Percentiles rank a stretch among this genome's conserved stretches.
phyloP scores from a whole-genome alignment of 2,329 filamentous ascomycete genomes.

The Trichoderma sp. region DNA sequence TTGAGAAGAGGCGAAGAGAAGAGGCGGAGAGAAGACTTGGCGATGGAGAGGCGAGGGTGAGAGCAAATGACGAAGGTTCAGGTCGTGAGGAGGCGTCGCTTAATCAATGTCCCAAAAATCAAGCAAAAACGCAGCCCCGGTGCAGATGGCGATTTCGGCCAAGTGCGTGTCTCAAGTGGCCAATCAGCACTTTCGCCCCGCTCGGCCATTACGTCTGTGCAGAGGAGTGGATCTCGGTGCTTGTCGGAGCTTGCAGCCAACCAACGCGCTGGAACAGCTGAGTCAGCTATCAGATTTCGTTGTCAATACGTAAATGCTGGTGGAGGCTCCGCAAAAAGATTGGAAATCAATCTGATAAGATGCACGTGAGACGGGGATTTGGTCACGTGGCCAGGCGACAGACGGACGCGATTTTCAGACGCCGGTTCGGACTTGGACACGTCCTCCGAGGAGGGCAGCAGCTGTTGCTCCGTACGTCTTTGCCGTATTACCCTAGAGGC shows the following conservation, averaged over 20 bases:
- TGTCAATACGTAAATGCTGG: constrained; percentile 2
- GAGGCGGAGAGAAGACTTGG: no score
- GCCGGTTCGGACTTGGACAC: constrained; percentile 9
- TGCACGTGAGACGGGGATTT: constrained; percentile 13
- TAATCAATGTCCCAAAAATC: background rate
- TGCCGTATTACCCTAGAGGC: background rate
- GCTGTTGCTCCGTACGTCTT: background rate
- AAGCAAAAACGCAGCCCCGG: background rate
- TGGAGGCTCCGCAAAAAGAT: constrained; percentile 3
- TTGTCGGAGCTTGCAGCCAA: constrained; percentile 13
- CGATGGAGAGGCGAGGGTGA: background rate
- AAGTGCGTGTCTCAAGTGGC: background rate
- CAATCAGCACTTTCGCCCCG: constrained; percentile 16
- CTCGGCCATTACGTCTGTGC: constrained; percentile 21
- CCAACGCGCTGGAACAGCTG: background rate
- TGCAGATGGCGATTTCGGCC: constrained; percentile 20
- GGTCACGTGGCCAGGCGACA: constrained; percentile 16
- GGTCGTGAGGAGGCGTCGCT: constrained; percentile 12
- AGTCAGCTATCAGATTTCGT: constrained; percentile 20
- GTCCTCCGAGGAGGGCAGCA: background rate
- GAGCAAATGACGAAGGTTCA: background rate
- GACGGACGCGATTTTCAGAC: background rate
- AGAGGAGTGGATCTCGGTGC: constrained; percentile 3
- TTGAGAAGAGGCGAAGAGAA: background rate
- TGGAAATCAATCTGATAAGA: constrained; percentile 20